These are phyloP conservation scores for Naganishia kalamii DNA, from an alignment of 768 basidiomycete species.

Conservation along the genomic window DNA sequence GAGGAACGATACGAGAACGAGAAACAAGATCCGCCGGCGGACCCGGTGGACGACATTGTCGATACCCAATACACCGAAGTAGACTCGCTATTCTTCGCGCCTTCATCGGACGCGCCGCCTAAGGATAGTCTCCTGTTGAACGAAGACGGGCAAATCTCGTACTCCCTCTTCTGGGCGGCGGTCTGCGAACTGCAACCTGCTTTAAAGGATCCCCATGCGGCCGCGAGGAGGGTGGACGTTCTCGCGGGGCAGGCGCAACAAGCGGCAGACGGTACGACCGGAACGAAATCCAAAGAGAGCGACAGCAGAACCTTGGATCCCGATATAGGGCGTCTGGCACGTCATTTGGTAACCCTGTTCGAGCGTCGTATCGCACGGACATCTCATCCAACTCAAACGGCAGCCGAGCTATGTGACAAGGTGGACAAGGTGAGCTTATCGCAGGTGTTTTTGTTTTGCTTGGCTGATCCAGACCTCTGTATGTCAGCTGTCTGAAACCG, in stretches of 20 bases:
- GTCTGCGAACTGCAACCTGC: neutral
- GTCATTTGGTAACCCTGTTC: neutral
- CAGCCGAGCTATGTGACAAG: neutral
- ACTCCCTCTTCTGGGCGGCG: constrained; percentile 11
- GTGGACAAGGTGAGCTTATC: neutral
- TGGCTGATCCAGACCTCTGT: neutral
- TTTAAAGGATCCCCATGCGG: neutral
- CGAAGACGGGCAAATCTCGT: constrained; percentile 20
- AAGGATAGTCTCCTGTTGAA: constrained; percentile 18
- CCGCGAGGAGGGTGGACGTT: neutral
- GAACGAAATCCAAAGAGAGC: neutral
- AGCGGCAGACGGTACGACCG: neutral
- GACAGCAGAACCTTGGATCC: neutral
- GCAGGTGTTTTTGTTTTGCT: neutral
- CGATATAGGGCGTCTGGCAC: neutral
- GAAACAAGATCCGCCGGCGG: too few relatives aligned
- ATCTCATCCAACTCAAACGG: neutral
- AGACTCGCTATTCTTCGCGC: constrained; percentile 6
- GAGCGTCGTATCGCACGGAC: neutral
- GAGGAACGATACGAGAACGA: neutral
- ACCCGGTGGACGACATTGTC: neutral
- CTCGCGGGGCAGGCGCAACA: neutral
- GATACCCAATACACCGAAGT: neutral
- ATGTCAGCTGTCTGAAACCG: neutral
- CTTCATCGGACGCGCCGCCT: neutral